Evolutionary conservation across 805 yeast genomes (phyloP), one percentile per base, ranked within the genome.

Genomic region (Ogataea minuta): DNA sequence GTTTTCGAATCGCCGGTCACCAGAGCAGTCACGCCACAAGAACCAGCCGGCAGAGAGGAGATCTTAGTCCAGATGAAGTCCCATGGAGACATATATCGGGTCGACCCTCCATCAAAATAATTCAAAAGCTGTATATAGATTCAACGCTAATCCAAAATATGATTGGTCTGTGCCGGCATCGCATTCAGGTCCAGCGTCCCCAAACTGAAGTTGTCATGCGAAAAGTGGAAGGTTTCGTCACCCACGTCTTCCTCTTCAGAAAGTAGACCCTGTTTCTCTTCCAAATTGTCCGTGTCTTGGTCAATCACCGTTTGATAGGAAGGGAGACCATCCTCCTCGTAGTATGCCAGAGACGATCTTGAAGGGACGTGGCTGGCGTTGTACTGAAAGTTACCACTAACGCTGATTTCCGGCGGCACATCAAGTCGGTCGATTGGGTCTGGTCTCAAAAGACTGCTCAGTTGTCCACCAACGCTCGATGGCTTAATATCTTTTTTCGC

Each of bases 1-100:
- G 69, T 80, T 31, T 81, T 87, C 61, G 86, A 85, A 58, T 70
- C 74, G 45, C 59, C 64, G 45, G 70, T 74, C 10, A 54, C 50
- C 14, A 75, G 70, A 41, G 62, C 46, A 9, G 32, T 60, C 10
- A 52, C 54, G 32, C 57, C 61, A 5, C 51, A 56, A 23, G 53
- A 44, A 17, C 54, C 51, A 45, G 53, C 59, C 8, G 44, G 54
- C n/a, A 62, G 49, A 41, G 47, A 48, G 24, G 58, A 52, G 44
- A 57, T 60, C 8, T 42, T 62, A 14, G 50, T 56, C 24, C 50
- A 43, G 19, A 64, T 64, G 69, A 49, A 51, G 21, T 39, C 43
- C 12, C 54, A 59, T 42, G 68, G 66, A 37, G 69, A 64, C 43
- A 63, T 64, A 28, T 64, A 60, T 40, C 57, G 69, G 39, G 38